A percentile compares a stretch with the other conserved stretches of the same genome.
These are phyloP conservation scores for Hyaloscypha bicolor DNA, from an alignment of 495 filamentous ascomycete genomes.

Conservation along the genomic window DNA sequence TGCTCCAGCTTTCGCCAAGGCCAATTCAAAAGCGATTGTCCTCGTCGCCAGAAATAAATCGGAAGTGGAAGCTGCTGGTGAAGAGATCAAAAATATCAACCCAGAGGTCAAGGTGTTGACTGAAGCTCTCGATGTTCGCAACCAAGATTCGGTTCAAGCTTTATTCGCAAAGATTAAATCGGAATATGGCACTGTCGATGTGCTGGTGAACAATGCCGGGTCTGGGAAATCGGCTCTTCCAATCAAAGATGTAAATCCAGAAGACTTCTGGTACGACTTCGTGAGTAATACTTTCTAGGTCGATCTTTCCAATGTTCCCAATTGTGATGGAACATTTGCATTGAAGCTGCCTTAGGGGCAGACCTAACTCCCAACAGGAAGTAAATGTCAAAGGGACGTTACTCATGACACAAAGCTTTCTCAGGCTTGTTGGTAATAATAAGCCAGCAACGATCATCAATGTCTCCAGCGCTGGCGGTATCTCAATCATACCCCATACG, in stretches of 20 bases:
- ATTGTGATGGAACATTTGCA: neutral
- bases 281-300: slow-evolving; percentile 17
- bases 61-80: slow-evolving; percentile 37
- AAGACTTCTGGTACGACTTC: slow-evolving; percentile 41
- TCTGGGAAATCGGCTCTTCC: slow-evolving; percentile 24
- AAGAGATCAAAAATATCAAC: slow-evolving; percentile 35
- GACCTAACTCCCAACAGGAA: slow-evolving; percentile 34
- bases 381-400: slow-evolving; percentile 46
- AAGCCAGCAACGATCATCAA: slow-evolving; percentile 44
- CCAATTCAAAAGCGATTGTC: slow-evolving; percentile 44
- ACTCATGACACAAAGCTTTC: slow-evolving; percentile 42
- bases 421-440: slow-evolving; percentile 31
- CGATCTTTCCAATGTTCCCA: neutral
- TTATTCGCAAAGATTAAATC: slow-evolving; percentile 42
- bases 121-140: slow-evolving; percentile 36
- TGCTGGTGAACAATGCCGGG: slow-evolving; percentile 50
- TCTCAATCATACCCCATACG: slow-evolving; percentile 35
- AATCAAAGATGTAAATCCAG: slow-evolving; percentile 31
- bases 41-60: slow-evolving; percentile 42
- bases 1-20: slow-evolving; percentile 44
- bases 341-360: neutral
- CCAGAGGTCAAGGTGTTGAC: slow-evolving; percentile 37
- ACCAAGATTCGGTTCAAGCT: slow-evolving; percentile 33
- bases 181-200: slow-evolving; percentile 43
- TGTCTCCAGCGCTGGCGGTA: slow-evolving; percentile 38